Evolutionary conservation across 306 rosid genomes (phyloP), one percentile per base, ranked within the genome.

Genomic region (Arachis hypogaea): DNA sequence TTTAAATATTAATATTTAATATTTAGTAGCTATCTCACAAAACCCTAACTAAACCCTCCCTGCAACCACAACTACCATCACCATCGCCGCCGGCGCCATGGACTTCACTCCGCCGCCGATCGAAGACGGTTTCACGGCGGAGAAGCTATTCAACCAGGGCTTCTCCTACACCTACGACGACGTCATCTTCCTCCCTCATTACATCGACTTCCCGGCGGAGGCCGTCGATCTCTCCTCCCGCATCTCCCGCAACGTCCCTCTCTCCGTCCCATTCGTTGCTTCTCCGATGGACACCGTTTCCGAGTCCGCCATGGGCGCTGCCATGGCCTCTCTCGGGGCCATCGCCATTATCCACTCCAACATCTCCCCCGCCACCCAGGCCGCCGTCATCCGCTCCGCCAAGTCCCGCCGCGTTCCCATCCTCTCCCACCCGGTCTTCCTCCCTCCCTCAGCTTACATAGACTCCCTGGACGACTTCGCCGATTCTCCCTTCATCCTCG

Each of bases 261-360:
- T 90, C 61, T 71, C 86, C 12, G 57, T 83, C n/a, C 98, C 98
- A 45, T 69, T 90, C 69, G 89, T 90, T 10, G 87, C 98, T n/a
- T 93, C 98, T n/a, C 98, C 98, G 0, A 90, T 93, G 98, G 98
- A 93, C 70, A 90, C 97, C 11, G 92, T 93, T 54, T 90, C 96
- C 8, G 98, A 90, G 74, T 56, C 92, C 2, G 46, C 78, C 79
- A 93, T 90, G 98, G 93, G 96, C 51, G 58, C 84, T 3, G 70
- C 96, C 71, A 90, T 93, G 92, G 98, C 98, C 1, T 77, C 98
- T 0, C 86, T 90, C 0, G 97, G 97, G 0, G 97, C 92, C 14
- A 73, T 93, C 64, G 92, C 93, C 6, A 16, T 93, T 61, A 16
- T 90, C 55, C 98, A 90, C 80, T 80, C 92, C 44, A 93, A 93